Base-by-base conservation (phyloP, 176 grass and related monocot genomes). In the Bromus sterilis region DNA sequence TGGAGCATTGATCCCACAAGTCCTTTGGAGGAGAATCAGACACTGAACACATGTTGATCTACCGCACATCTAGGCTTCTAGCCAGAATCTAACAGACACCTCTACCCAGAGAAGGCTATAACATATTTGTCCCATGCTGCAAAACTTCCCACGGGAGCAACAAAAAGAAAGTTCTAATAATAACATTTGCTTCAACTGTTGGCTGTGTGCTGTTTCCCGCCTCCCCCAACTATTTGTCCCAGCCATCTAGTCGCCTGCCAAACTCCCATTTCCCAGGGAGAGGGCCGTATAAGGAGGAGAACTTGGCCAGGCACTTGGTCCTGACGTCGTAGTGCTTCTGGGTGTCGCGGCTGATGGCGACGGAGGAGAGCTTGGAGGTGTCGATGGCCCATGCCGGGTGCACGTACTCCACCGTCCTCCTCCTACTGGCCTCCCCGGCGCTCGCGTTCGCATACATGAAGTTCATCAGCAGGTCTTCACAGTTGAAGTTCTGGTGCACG, bases 341-440 rank as follows among this genome's bases (percentile, higher is more conserved):
- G 1, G 96, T 99, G 68, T 99, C 71, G 56, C 93, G 80, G 74
- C 96, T 99, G 32, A 99, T 99, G 4, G 96, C 96, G 23, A 90
- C 93, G 0, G 90, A 49, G 18, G 96, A 99, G 55, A 99, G n/a
- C 85, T 99, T 99, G 11, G 96, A 99, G 40, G 93, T 99, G 74
- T 99, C 96, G 6, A 99, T 99, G 63, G 96, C 96, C 93, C 93
- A 99, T 9, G 96, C 96, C 5, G 96, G 96, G 77, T 95, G 93
- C 13, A 99, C 89, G 44, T 99, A 99, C 83, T 95, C 96, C 56
- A 95, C 96, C 0, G 92, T 93, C 77, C 91, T 93, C 20, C 42
- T 0, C 4, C 13, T n/a, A n/a, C n/a, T n/a, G n/a, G n/a, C 39
- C 6, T 39, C 1, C 0, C 60, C 37, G 20, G 86, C 79, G 82